These are phyloP conservation scores for Begonia peltatifolia DNA, from an alignment of 306 rosid species.

Conservation along the genomic window DNA sequence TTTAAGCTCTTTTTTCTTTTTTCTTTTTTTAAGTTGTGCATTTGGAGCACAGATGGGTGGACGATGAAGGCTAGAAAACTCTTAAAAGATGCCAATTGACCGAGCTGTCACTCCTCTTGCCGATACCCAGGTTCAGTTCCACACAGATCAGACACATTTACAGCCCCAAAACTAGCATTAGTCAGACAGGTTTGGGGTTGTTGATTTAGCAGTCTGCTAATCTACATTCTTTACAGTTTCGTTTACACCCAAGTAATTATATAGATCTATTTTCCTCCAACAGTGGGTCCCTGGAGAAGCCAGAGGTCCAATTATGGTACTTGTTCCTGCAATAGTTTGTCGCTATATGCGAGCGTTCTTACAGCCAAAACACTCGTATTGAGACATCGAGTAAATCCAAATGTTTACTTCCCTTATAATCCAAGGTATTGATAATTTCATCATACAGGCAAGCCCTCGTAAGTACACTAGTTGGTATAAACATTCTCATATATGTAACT, in stretches of 20 bases:
- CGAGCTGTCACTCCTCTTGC: conserved; percentile 62
- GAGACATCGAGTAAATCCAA: conserved; percentile 11
- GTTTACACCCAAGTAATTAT: too few species aligned
- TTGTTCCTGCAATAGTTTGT: conserved; percentile 22
- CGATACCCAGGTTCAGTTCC: conserved; percentile 91
- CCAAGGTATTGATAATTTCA: conserved; percentile 18
- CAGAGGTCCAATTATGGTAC: conserved; percentile 14
- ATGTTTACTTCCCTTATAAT: conserved; percentile 11
- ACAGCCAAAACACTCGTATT: conserved; percentile 9
- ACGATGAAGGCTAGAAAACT: conserved; percentile 60
- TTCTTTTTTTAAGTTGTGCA: conserved; percentile 57
- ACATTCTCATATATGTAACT: background rate
- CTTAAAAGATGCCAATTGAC: conserved; percentile 57
- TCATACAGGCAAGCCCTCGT: background rate
- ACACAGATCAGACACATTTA: conserved; percentile 77
- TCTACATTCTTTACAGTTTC: background rate
- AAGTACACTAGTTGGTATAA: background rate
- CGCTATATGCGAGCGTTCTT: conserved; percentile 18
- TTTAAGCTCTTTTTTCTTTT: conserved; percentile 53
- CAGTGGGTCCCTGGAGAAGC: conserved; percentile 22
- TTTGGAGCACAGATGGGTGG: conserved; percentile 97
- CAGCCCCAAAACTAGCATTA: conserved; percentile 92
- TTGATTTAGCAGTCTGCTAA: background rate
- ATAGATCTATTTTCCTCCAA: background rate
- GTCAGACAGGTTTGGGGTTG: conserved; percentile 55